Base-by-base conservation (phyloP, 2,329 filamentous ascomycete species). In the Scedosporium aurantiacum region DNA sequence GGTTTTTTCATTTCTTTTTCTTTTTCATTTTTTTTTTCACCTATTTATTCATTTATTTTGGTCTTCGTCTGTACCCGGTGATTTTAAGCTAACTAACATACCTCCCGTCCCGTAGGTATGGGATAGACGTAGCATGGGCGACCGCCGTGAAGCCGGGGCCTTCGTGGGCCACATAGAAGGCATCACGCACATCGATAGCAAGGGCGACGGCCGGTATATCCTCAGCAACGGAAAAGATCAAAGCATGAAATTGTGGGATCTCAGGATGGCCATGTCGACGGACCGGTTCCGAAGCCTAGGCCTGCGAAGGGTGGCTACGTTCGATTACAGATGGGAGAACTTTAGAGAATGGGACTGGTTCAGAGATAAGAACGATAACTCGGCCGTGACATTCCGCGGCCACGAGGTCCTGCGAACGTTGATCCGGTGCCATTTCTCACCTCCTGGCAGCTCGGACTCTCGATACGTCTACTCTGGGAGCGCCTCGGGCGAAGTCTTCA, bases 221-320 rank as follows among this genome's bases (percentile, higher is more conserved):
- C 82, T 99, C 27, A 92, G 88, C 66, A 99, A 99, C 68, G 90
- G 86, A 64, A 99, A 97, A 71, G 94, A 99, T 70, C 94, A 97
- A 73, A 93, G 87, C 50, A 96, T 96, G 84, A 97, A 97, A 74
- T 81, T 99, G 0, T 99, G 94, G 94, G 94, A 99, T 72, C 72
- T 97, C 61, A 82, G 93, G 59, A 95, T 90, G 80, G 93, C 91
- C 81, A 89, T 94, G 79, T 85, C 85, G 4, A 87, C 88, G 0
- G 81, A 86, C 40, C 77, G 80, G 60, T 89, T 84, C 63, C 77
- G 80, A 55, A 73, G 78, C 37, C 75, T 85, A 60, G 73, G 77
- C 47, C 78, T 82, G 67, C 83, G 81, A 0, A 72, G 72, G 23
- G 71, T 71, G 25, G 83, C 81, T 54, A 78, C 81, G 63, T 93